These are phyloP conservation scores for Dimocarpus longan DNA, from an alignment of 345 rosid genomes.

Conservation along the genomic window DNA sequence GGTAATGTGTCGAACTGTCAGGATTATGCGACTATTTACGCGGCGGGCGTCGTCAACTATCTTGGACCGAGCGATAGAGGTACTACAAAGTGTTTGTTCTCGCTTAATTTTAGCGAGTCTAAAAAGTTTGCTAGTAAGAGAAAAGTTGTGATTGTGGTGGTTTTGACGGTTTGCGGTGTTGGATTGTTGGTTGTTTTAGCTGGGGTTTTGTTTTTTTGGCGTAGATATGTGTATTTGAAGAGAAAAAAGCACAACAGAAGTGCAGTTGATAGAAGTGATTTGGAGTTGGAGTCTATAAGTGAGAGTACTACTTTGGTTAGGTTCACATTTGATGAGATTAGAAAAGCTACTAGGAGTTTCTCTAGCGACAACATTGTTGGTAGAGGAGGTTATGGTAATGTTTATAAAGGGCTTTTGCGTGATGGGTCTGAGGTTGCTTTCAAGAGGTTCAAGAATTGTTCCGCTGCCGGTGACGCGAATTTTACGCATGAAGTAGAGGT, in stretches of 20 bases:
- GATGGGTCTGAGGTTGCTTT: conserved; percentile 86
- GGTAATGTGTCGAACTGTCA: conserved; percentile 75
- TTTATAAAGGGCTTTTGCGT: conserved; percentile 60
- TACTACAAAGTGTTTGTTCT: conserved; percentile 70
- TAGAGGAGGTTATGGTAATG: conserved; percentile 91
- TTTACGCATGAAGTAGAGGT: conserved; percentile 88
- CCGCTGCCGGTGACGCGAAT: conserved; percentile 70
- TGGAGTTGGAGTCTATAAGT: conserved; percentile 54
- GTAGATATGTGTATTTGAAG: conserved; percentile 29
- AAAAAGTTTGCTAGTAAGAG: conserved; percentile 26
- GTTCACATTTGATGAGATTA: conserved; percentile 74
- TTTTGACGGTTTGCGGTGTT: conserved; percentile 30
- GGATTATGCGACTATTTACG: conserved; percentile 64
- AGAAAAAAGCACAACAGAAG: conserved; percentile 33
- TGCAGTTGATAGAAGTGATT: conserved; percentile 33
- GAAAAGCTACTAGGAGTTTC: conserved; percentile 72
- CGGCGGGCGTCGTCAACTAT: conserved; percentile 61
- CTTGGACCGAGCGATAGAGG: conserved; percentile 72
- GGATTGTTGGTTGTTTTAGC: conserved; percentile 35
- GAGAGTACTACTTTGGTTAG: conserved; percentile 70
- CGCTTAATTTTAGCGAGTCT: conserved; percentile 30
- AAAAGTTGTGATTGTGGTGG: conserved; percentile 36
- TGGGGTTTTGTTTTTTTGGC: conserved; percentile 51
- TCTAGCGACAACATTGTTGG: conserved; percentile 73
- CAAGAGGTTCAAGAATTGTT: conserved; percentile 89